A percentile compares a stretch with the other conserved stretches of the same genome.
Conservation (phyloP, 768 basidiomycete genomes). For the Kwoniella dejecticola region DNA sequence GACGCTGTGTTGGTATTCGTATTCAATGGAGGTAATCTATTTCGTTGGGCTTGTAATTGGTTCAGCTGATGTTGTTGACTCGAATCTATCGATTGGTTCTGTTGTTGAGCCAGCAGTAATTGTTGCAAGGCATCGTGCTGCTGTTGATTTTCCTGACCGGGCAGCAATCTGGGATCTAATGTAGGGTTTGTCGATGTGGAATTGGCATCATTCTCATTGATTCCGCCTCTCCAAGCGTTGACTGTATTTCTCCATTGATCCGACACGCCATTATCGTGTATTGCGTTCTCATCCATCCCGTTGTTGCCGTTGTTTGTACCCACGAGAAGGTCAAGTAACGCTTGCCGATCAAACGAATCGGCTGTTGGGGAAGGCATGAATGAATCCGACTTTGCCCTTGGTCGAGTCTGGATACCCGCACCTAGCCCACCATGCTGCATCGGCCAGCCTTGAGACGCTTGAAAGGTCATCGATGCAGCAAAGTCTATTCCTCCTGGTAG, state of each 20-base stretch:
- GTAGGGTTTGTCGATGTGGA: conserved; percentile 15
- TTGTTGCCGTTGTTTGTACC: conserved; percentile 11
- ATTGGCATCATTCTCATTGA: conserved; percentile 12
- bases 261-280: conserved; percentile 13
- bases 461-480: conserved; percentile 21
- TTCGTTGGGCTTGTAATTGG: conserved; percentile 38
- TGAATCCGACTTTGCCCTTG: conserved; percentile 50
- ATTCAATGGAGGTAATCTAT: conserved; percentile 24
- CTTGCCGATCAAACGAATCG: conserved; percentile 32
- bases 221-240: conserved; percentile 37
- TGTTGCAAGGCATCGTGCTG: conserved; percentile 9
- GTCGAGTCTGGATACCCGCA: conserved; percentile 22
- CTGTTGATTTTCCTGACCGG: conserved; percentile 30
- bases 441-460: conserved; percentile 25
- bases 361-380: conserved; percentile 29
- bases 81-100: conserved; percentile 4
- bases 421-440: conserved; percentile 17
- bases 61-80: conserved; percentile 34
- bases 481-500: conserved; percentile 18
- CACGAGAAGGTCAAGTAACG: conserved; percentile 23
- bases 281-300: neutral
- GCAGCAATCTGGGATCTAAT: conserved; percentile 40
- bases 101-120: conserved; percentile 12
- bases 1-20: conserved; percentile 26
- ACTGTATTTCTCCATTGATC: conserved; percentile 36